Percentiles rank a stretch among this genome's conserved stretches.
phyloP scores from a whole-genome alignment of 306 rosid species.

The Herpetospermum pedunculosum region DNA sequence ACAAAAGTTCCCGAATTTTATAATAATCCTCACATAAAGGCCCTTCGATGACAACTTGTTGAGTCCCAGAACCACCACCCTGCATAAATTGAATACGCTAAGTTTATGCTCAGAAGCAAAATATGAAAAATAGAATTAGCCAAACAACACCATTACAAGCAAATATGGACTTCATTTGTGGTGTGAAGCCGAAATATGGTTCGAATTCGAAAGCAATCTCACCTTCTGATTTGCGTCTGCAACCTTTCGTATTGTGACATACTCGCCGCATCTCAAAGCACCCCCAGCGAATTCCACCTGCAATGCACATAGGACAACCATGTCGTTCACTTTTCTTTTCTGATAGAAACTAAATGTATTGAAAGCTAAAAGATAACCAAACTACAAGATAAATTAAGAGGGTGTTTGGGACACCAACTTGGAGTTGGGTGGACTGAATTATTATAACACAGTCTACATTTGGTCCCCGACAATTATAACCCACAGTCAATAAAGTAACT shows the following conservation, averaged over 20 bases:
- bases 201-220: background rate
- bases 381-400: too few relatives aligned
- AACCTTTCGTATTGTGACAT: conserved; percentile 77
- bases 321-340: background rate
- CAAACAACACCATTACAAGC: background rate
- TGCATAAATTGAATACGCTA: conserved; percentile 12
- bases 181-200: background rate
- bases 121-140: background rate
- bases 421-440: too few relatives aligned
- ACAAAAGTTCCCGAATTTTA: conserved; percentile 65
- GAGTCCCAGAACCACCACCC: conserved; percentile 87
- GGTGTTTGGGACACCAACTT: too few relatives aligned
- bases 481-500: too few relatives aligned
- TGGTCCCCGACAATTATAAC: too few relatives aligned
- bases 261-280: conserved; percentile 89
- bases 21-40: conserved; percentile 85
- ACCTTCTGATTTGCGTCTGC: conserved; percentile 90
- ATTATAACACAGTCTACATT: too few relatives aligned
- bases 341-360: too few relatives aligned
- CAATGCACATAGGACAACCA: background rate
- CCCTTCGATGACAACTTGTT: conserved; percentile 85
- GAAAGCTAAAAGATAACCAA: too few relatives aligned
- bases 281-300: conserved; percentile 85
- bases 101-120: background rate
- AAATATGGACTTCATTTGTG: background rate